Evolutionary conservation across 2,329 filamentous ascomycete genomes (phyloP), one percentile per base, ranked within the genome.

Genomic region (Neonectria magnoliae): DNA sequence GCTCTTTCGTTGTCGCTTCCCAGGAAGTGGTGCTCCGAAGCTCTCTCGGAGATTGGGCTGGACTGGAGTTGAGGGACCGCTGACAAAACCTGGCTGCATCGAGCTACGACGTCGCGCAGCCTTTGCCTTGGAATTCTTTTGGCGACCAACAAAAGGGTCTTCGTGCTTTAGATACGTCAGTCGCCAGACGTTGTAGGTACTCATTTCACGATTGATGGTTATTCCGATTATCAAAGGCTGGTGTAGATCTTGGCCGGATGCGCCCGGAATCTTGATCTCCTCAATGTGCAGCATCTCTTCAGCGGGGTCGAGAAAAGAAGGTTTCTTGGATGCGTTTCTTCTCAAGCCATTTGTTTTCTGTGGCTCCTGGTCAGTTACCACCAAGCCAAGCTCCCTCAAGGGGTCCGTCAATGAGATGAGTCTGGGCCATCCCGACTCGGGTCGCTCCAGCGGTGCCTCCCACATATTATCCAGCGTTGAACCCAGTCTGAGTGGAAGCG

Each of bases 281-380:
- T 95, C 93, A 11, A 97, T 86, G 75, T 97, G 95, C 2, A 98
- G 79, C 55, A 98, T 89, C 75, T 96, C 92, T 75, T 98, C 95
- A 2, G 89, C 86, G 14, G 89, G 86, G 70, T 94, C 90, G 38
- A 98, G 84, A 20, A 93, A 87, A 11, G 76, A 73, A 7, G 83
- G 79, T 10, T 82, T 83, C n/a, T 76, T 81, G 3, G 78, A 75
- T 9, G 79, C 75, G 11, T 73, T 77, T 44, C 77, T 81, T 67
- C 69, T 72, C 36, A 68, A 61, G 18, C 60, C 65, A 54, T 75
- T 77, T 18, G 68, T 67, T 50, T 66, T 70, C 47, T 75, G 72
- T 44, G 80, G 80, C 18, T 87, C 84, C 2, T 85, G 80, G 53
- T 85, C 82, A 5, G 87, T 87, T 16, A 96, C 92, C 18, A 98